Base-by-base conservation (phyloP, 2,329 filamentous ascomycete species). In the Verticillium tricorpus region DNA sequence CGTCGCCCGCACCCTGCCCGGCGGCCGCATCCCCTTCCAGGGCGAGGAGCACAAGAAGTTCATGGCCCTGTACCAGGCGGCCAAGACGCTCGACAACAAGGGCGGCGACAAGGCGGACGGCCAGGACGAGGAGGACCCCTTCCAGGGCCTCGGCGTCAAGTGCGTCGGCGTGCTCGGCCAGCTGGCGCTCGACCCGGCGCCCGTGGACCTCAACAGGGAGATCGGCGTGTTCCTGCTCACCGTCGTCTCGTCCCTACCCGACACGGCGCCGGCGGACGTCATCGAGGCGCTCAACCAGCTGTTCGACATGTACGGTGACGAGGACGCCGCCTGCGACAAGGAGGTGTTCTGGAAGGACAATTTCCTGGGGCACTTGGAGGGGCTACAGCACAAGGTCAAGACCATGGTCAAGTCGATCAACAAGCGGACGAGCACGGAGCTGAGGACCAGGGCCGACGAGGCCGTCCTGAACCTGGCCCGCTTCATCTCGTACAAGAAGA, bases 241-340 rank as follows among this genome's bases (percentile, higher is more conserved):
- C 2, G 71, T 86, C 5, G 73, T 89, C 35, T 76, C 80, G 35
- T 73, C 73, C 11, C 74, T 84, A 19, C 83, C 85, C 5, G 75
- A 81, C 55, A 82, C 82, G 1, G 78, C 84, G 1, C 73, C 80
- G 1, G 86, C 85, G 2, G 85, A 89, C 56, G 78, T 79, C 5
- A 80, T 90, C 35, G 87, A 90, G 74, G 84, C 85, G 17, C 74
- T 90, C 54, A 85, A 89, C 73, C 85, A 89, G 71, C 65, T 90
- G 19, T 88, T 89, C 66, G 88, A 90, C 67, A 80, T 90, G 8
- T 90, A 90, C 72, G 83, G 81, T 31, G 85, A 90, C 69, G 85
- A 87, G 71, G 78, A 77, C 14, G 79, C 77, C 60, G 75, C 79
- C 12, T 87, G 82, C 69, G 88, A 90, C 69, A 77, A 76, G 62